A percentile compares a stretch with the other conserved stretches of the same genome.
phyloP scores from a whole-genome alignment of 1,284 basidiomycete genomes.

The Cutaneotrichosporon sp. region DNA sequence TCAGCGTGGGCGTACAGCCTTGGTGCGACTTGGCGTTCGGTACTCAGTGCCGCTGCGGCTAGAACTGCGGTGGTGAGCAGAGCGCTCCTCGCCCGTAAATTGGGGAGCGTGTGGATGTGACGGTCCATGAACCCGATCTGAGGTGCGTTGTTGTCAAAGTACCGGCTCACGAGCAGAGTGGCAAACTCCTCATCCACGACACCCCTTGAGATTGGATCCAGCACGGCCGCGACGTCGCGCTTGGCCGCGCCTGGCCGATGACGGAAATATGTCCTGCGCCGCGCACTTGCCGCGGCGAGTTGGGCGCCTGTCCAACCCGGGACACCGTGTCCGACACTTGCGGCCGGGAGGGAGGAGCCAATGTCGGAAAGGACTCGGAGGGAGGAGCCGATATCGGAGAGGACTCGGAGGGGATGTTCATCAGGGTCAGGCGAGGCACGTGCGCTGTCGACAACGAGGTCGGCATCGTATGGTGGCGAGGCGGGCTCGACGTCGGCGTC shows the following conservation, averaged over 20 bases:
- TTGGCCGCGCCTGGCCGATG: conserved; percentile 15
- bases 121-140: conserved; percentile 16
- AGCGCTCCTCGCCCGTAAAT: conserved; percentile 10
- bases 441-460: conserved; percentile 12
- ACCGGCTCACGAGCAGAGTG: conserved; percentile 3
- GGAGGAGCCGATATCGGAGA: conserved; percentile 10
- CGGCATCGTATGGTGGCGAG: conserved; percentile 1
- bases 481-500: background rate
- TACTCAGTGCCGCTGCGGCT: conserved; percentile 9
- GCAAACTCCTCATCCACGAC: conserved; percentile 13
- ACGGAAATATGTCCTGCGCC: conserved; percentile 10
- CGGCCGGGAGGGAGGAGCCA: conserved; percentile 6
- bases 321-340: background rate
- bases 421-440: conserved; percentile 11
- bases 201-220: conserved; percentile 13
- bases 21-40: conserved; percentile 1
- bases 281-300: conserved; percentile 1
- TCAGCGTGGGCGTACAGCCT: conserved; percentile 12
- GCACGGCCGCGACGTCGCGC: conserved; percentile 15
- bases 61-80: conserved; percentile 15
- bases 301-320: conserved; percentile 6
- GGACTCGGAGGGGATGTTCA: conserved; percentile 10
- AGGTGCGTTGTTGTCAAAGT: conserved; percentile 8
- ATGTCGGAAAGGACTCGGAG: conserved; percentile 8
- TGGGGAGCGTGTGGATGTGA: conserved; percentile 12